phyloP scores from a whole-genome alignment of 345 rosid species.

The Pugionium dolabratum region DNA sequence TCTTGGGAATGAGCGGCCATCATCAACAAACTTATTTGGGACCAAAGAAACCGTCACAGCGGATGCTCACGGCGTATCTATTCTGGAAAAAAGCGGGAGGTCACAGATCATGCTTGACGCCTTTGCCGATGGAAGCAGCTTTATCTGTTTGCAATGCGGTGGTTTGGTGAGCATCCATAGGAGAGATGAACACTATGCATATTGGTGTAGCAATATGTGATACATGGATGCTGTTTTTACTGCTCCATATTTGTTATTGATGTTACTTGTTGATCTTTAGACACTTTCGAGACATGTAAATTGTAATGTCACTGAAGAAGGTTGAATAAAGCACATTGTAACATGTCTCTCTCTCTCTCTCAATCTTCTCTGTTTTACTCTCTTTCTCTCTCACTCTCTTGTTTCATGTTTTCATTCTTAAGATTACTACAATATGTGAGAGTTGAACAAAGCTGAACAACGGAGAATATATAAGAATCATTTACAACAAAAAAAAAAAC shows the following conservation, averaged over 20 bases:
- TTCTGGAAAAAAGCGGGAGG: conserved; percentile 79
- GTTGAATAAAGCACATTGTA: not conserved
- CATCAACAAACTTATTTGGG: conserved; percentile 22
- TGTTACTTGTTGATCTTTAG: no score
- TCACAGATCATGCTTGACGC: conserved; percentile 83
- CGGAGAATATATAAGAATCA: conserved; percentile 9
- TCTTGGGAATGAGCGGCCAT: conserved; percentile 36
- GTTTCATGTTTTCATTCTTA: not conserved
- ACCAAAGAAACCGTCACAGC: conserved; percentile 31
- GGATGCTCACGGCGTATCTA: conserved; percentile 60
- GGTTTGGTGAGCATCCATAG: conserved; percentile 89
- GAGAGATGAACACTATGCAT: conserved; percentile 83
- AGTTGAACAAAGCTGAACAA: conserved; percentile 14
- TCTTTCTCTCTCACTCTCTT: not conserved
- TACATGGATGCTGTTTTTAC: not conserved
- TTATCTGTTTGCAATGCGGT: conserved; percentile 84
- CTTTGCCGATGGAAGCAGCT: conserved; percentile 92
- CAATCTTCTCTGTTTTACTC: not conserved
- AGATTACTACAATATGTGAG: not conserved
- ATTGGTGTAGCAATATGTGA: conserved; percentile 73
- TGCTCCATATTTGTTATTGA: not conserved
- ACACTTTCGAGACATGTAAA: not conserved
- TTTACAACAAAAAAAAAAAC: conserved; percentile 27
- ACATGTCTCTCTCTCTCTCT: not conserved
- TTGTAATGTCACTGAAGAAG: not conserved